Evolutionary conservation across 192 early-diverging fungal species (phyloP), one percentile per base, ranked within the genome.

Genomic region (Podila epicladia): DNA sequence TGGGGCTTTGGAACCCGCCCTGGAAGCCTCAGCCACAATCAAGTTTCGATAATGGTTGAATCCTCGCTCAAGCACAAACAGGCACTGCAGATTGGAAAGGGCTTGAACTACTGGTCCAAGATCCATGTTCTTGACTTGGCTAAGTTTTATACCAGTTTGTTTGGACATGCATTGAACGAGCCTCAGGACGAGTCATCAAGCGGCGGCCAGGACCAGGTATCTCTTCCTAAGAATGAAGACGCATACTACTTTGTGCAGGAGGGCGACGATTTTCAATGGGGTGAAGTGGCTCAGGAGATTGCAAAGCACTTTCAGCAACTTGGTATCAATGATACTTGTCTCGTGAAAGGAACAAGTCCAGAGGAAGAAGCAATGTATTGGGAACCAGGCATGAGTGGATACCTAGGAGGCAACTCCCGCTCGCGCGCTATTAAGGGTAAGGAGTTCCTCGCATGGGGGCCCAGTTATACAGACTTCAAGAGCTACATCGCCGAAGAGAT

Each of bases 221-320:
- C 28, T 61, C 3, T 80, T 8, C 77, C 77, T 55, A 80, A 80
- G 71, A 80, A 80, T 37, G 66, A 67, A 17, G 77, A 80, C 50
- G 77, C 65, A 7, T 80, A 80, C 49, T 80, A 73, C 22, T 80
- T 80, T 61, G 65, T 58, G 9, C 37, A 38, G 37, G 64, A 73
- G 32, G 70, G 67, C 2, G 77, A 66, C 2, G 77, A 73, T 9
- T 67, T 78, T 58, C 38, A 32, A 8, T 73, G n/a, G 53, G 32
- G 71, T 1, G 65, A 72, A 4, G 71, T 80, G 5, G 77, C 71
- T 4, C 50, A 69, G 61, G 70, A 73, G 67, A 73, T 80, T 22
- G 77, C 77, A 3, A 64, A 67, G 6, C 45, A 29, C 28, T 73
- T 80, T 22, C 51, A 67, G 32, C 2, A 49, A 1, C 19, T 69